Conservation (phyloP, 176 grass and related monocot species). For the Bromus sterilis region DNA sequence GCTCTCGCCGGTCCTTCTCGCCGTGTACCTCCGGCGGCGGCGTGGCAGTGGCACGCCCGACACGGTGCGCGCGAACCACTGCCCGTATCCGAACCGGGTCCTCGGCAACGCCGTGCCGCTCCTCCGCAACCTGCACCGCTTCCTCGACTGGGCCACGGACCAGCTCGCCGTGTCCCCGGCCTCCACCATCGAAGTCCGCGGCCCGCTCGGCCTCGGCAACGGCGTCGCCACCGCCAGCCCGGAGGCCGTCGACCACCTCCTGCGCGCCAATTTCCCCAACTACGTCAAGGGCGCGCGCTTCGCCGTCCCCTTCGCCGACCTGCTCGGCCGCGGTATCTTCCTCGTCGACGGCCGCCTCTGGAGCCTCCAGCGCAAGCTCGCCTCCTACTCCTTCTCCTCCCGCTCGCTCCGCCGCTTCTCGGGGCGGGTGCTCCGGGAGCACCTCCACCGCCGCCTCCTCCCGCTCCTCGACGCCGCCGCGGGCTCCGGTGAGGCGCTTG, state of each 20-base stretch:
- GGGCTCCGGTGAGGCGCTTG: background rate
- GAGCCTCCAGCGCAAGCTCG: slow-evolving; percentile 63
- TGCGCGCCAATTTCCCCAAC: slow-evolving; percentile 41
- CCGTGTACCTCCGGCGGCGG: background rate
- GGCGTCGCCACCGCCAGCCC: slow-evolving; percentile 68
- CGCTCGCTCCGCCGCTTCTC: slow-evolving; percentile 39
- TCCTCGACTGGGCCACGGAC: slow-evolving; percentile 74
- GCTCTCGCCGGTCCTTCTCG: slow-evolving; percentile 5
- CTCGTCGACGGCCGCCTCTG: slow-evolving; percentile 42
- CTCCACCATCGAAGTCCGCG: slow-evolving; percentile 50
- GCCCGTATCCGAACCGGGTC: slow-evolving; percentile 50
- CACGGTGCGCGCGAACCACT: slow-evolving; percentile 6
- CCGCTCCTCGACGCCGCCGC: slow-evolving; percentile 35
- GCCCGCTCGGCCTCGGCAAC: slow-evolving; percentile 25
- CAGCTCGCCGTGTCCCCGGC: slow-evolving; percentile 38
- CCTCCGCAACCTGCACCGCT: slow-evolving; percentile 56
- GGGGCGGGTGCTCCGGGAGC: slow-evolving; percentile 18
- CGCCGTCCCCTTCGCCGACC: slow-evolving; percentile 25
- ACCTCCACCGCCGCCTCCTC: slow-evolving; percentile 33
- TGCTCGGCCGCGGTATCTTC: slow-evolving; percentile 53
- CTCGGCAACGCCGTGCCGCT: slow-evolving; percentile 46
- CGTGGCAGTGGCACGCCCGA: background rate
- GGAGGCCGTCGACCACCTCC: slow-evolving; percentile 40
- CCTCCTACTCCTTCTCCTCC: slow-evolving; percentile 49
- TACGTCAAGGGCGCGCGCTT: slow-evolving; percentile 68